Base-by-base conservation (phyloP, 176 grass and related monocot genomes). In the Bolboschoenus planiculmis region DNA sequence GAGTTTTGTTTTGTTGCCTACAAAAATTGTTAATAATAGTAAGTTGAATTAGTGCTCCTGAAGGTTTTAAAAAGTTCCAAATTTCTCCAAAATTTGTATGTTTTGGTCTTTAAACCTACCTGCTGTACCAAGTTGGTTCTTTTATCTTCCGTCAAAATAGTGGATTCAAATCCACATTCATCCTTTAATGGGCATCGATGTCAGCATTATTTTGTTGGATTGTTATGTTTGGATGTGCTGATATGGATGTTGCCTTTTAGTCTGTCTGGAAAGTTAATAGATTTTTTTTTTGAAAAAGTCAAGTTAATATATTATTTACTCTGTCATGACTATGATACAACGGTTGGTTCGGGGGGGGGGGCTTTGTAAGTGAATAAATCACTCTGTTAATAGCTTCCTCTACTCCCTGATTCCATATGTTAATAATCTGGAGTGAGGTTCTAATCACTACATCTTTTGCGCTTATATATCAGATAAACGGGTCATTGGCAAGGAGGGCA, bases 401-500 rank as follows among this genome's bases (percentile, higher is more conserved):
- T 36, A 24, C 30, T n/a, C n/a, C n/a, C n/a, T n/a, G n/a, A n/a
- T n/a, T n/a, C n/a, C n/a, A n/a, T n/a, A n/a, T n/a, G n/a, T n/a
- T n/a, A n/a, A 66, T 36, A 66, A 66, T 66, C 29, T 66, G 6
- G 15, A 5, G 16, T 63, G 15, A 14, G 10, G 11, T 66, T 36
- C 57, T 66, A 66, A 34, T 66, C 18, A 66, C 62, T n/a, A 0
- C 35, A 42, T 40, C 15, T 65, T 66, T 36, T 66, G 13, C 36
- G 31, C 3, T 70, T 70, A 39, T 35, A 39, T 35, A 10, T 56
- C 34, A 85, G 83, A 31, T 85, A 18, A 85, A 85, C n/a, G 83
- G 70, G 13, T 85, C 83, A 8, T 46, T 85, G 34, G 83, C 83
- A 34, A 75, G 83, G 58, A 85, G 83, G 54, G 83, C 83, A 16